Evolutionary conservation across 1,139 yeast species (phyloP).

Genomic region (Sugiyamaella castrensis): DNA sequence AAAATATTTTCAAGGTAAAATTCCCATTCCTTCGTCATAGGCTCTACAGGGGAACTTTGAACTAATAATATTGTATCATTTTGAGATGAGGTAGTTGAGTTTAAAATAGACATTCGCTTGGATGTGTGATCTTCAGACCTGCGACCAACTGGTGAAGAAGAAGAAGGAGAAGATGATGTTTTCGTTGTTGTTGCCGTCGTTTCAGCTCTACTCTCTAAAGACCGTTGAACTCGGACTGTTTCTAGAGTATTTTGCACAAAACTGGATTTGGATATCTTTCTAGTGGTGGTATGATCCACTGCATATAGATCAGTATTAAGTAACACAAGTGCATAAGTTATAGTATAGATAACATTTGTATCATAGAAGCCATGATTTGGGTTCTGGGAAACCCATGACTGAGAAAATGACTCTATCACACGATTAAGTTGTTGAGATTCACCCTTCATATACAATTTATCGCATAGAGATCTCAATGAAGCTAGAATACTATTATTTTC

Average conservation of each 20-base stretch:
- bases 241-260: conserved; percentile 32
- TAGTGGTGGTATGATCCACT: conserved; percentile 34
- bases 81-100: background rate
- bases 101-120: conserved; percentile 4
- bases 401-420: conserved; percentile 64
- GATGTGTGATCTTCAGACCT: conserved; percentile 5
- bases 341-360: conserved; percentile 65
- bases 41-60: conserved; percentile 21
- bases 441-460: conserved; percentile 66
- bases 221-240: conserved; percentile 25
- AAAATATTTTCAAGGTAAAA: conserved; percentile 30
- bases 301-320: conserved; percentile 49
- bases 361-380: conserved; percentile 48
- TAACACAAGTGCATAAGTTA: conserved; percentile 67
- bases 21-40: conserved; percentile 31
- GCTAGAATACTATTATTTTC: conserved; percentile 37
- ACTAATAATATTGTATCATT: conserved; percentile 27
- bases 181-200: background rate
- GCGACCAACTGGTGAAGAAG: conserved; percentile 8
- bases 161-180: background rate
- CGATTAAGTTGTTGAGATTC: conserved; percentile 82
- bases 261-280: conserved; percentile 39
- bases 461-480: conserved; percentile 60
- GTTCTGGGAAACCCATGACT: conserved; percentile 57
- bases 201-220: background rate